These are phyloP conservation scores for Eurotiales sp. DNA, from an alignment of 2,329 filamentous ascomycete species.

Conservation along the genomic window DNA sequence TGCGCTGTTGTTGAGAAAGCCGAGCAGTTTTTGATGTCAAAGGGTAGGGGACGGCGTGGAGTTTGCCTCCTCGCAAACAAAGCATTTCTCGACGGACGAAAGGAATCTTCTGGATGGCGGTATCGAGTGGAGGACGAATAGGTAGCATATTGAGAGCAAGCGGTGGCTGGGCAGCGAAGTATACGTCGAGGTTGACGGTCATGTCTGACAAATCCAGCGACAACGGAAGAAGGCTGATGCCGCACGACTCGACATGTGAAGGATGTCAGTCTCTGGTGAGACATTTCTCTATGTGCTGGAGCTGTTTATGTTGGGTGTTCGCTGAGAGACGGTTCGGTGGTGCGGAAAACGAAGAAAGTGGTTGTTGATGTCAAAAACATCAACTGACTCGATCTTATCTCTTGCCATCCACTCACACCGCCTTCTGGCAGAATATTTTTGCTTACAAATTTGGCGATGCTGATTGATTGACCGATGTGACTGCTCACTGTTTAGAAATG, in stretches of 20 bases:
- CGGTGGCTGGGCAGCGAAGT: background rate
- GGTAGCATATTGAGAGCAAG: conserved; percentile 19
- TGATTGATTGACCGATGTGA: conserved; percentile 8
- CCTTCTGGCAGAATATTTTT: conserved; percentile 10
- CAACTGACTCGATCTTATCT: conserved; percentile 7
- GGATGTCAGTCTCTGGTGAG: background rate
- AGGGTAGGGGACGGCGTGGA: conserved; percentile 10
- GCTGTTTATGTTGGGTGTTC: background rate
- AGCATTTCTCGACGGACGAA: background rate
- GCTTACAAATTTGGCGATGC: conserved; percentile 14
- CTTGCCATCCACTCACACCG: conserved; percentile 8
- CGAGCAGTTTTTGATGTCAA: conserved; percentile 22
- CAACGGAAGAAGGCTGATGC: conserved; percentile 1
- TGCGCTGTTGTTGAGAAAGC: conserved; percentile 33
- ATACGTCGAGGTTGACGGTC: background rate
- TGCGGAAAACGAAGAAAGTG: background rate
- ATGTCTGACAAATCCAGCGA: background rate
- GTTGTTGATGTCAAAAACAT: background rate
- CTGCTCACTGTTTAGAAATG: too few relatives aligned
- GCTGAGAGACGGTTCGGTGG: background rate
- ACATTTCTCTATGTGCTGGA: background rate
- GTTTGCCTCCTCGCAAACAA: background rate
- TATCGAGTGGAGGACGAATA: conserved; percentile 4
- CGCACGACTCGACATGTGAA: conserved; percentile 6
- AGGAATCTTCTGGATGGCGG: background rate